phyloP scores from a whole-genome alignment of 768 basidiomycete species.

The Tephrocybe rancida region DNA sequence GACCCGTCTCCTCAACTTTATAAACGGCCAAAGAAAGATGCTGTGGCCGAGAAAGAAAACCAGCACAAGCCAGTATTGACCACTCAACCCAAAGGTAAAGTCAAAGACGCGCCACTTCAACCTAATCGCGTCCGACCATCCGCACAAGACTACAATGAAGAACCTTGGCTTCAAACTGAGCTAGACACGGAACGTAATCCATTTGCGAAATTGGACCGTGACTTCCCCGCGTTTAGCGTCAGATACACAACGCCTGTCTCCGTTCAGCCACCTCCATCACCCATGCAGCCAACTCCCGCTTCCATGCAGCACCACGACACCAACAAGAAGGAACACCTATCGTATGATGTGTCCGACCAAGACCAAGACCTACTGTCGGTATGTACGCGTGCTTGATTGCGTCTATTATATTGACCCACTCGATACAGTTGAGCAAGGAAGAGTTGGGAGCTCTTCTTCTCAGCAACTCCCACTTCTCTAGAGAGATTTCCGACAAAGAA shows the following conservation, averaged over 20 bases:
- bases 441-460: slow-evolving; percentile 28
- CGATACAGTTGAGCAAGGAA: slow-evolving; percentile 31
- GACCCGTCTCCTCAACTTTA: slow-evolving; percentile 29
- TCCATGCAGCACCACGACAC: background rate
- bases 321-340: background rate
- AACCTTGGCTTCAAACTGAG: slow-evolving; percentile 24
- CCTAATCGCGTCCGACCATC: background rate
- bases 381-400: background rate
- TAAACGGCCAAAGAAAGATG: slow-evolving; percentile 34
- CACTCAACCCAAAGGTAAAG: slow-evolving; percentile 18
- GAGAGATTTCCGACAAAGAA: slow-evolving; percentile 21
- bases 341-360: slow-evolving; percentile 4
- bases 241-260: background rate
- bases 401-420: background rate
- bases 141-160: slow-evolving; percentile 16
- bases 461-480: slow-evolving; percentile 27
- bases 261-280: background rate
- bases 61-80: slow-evolving; percentile 1
- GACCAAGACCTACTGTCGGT: slow-evolving; percentile 32
- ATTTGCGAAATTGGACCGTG: slow-evolving; percentile 25
- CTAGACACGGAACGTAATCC: slow-evolving; percentile 24
- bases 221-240: slow-evolving; percentile 21
- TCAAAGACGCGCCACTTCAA: slow-evolving; percentile 12
- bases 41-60: slow-evolving; percentile 39
- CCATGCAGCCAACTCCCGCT: background rate